These are phyloP conservation scores for Eimeria necatrix DNA, from an alignment of 169 alveolate species.

Conservation along the genomic window DNA sequence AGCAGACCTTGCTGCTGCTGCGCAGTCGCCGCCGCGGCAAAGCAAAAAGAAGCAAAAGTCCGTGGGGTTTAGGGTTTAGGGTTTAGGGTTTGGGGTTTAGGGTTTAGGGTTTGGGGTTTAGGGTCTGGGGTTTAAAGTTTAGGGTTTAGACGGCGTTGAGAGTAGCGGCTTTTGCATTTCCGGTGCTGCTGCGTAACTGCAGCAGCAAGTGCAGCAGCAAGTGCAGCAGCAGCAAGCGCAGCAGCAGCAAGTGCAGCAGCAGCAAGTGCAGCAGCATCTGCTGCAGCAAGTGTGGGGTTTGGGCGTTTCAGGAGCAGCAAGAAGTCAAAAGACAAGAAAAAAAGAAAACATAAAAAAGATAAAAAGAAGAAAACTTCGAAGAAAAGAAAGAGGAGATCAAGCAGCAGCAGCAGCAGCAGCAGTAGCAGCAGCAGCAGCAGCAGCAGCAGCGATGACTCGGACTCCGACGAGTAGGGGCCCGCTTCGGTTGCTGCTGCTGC, in stretches of 20 bases:
- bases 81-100: constrained; percentile 34
- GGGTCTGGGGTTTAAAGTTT: constrained; percentile 53
- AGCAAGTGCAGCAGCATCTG: constrained; percentile 12
- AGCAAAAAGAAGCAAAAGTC: constrained; percentile 35
- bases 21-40: constrained; percentile 4
- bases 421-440: constrained; percentile 54
- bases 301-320: constrained; percentile 37
- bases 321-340: constrained; percentile 42
- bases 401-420: constrained; percentile 74
- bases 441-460: constrained; percentile 60
- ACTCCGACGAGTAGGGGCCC: constrained; percentile 23
- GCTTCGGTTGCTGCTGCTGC: not conserved
- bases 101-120: not conserved
- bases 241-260: not conserved
- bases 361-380: not conserved
- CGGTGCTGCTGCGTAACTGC: not conserved
- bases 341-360: not conserved
- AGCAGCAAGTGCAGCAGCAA: constrained; percentile 1
- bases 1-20: not conserved
- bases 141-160: constrained; percentile 1
- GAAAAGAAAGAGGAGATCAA: not conserved
- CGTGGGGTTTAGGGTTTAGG: constrained; percentile 46
- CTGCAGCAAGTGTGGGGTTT: constrained; percentile 32
- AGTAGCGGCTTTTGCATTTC: not conserved
- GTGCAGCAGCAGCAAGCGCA: constrained; percentile 16